phyloP scores from a whole-genome alignment of 2,329 filamentous ascomycete genomes.

The Aspergillus sp. region DNA sequence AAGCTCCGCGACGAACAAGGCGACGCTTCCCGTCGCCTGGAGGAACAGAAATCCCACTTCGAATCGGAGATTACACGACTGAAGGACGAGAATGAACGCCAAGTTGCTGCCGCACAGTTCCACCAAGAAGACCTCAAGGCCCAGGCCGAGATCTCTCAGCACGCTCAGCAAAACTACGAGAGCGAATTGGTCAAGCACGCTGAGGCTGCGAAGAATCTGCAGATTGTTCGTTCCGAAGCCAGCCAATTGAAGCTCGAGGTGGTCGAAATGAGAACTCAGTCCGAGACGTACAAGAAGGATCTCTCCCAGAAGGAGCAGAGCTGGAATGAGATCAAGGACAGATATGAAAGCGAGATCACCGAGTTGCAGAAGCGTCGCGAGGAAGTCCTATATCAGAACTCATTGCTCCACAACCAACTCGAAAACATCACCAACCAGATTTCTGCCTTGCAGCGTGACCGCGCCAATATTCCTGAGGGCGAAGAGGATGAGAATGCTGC shows the following conservation, averaged over 20 bases:
- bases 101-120: conserved; percentile 70
- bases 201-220: conserved; percentile 81
- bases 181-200: conserved; percentile 91
- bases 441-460: conserved; percentile 67
- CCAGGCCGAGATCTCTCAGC: conserved; percentile 86
- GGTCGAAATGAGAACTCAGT: conserved; percentile 67
- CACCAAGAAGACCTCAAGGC: conserved; percentile 88
- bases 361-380: conserved; percentile 75
- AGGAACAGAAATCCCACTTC: conserved; percentile 74
- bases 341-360: conserved; percentile 73
- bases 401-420: conserved; percentile 79
- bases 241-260: conserved; percentile 76
- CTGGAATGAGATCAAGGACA: conserved; percentile 74
- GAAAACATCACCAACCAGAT: conserved; percentile 79
- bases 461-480: conserved; percentile 51
- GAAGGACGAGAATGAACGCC: conserved; percentile 75
- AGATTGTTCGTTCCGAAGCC: conserved; percentile 69
- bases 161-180: conserved; percentile 93
- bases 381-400: conserved; percentile 83
- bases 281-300: conserved; percentile 74
- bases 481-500: conserved; percentile 44
- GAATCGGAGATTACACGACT: conserved; percentile 73
- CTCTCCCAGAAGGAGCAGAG: conserved; percentile 76
- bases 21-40: conserved; percentile 62
- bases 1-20: conserved; percentile 72